These are phyloP conservation scores for Dactylonectria macrodidyma DNA, from an alignment of 2,329 filamentous ascomycete genomes.

Conservation along the genomic window DNA sequence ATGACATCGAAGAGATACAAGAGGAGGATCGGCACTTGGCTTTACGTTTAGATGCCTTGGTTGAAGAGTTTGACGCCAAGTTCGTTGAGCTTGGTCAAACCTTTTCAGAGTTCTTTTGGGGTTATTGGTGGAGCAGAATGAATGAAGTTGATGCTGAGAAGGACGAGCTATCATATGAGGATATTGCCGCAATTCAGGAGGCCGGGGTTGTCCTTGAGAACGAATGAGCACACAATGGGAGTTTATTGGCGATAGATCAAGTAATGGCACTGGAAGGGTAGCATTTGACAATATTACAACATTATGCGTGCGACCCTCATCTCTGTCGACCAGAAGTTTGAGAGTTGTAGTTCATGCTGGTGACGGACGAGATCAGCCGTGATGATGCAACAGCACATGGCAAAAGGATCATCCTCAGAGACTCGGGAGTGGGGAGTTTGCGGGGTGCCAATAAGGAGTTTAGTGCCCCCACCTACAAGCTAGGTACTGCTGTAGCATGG, in stretches of 20 bases:
- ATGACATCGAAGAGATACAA: background rate
- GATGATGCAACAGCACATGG: background rate
- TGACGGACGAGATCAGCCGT: background rate
- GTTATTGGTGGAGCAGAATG: constrained; percentile 3
- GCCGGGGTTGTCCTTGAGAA: constrained; percentile 1
- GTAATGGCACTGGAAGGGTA: background rate
- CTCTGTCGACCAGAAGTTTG: background rate
- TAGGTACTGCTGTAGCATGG: background rate
- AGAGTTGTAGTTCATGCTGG: background rate
- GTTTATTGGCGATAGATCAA: too few species aligned
- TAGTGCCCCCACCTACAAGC: background rate
- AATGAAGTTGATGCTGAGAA: background rate
- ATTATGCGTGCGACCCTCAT: background rate
- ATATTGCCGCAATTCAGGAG: background rate
- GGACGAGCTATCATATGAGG: background rate
- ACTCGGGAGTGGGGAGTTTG: background rate
- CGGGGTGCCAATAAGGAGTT: background rate
- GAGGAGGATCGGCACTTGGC: constrained; percentile 2
- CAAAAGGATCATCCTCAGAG: background rate
- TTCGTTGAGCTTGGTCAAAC: background rate
- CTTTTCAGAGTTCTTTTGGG: background rate
- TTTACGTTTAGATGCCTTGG: background rate
- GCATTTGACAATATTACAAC: background rate
- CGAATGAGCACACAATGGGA: background rate
- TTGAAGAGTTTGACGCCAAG: constrained; percentile 2